Conservation (phyloP, 345 rosid species). For the Atalantia buxifolia region DNA sequence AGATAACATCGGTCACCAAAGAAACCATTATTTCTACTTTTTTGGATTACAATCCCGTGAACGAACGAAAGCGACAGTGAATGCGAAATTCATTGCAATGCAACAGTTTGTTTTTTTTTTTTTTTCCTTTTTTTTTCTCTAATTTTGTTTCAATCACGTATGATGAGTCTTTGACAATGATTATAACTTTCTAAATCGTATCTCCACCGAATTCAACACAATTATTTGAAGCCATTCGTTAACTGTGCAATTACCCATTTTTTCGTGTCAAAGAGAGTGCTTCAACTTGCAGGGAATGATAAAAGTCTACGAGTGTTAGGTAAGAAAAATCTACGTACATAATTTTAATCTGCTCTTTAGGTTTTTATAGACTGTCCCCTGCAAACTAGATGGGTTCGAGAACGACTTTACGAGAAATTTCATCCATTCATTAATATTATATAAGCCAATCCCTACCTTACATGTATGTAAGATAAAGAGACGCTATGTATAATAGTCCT, state of each 20-base stretch:
- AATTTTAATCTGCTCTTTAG: background rate
- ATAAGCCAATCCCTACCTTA: no score
- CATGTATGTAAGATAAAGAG: no score
- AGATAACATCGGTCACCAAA: no score
- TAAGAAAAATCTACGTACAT: background rate
- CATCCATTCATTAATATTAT: background rate
- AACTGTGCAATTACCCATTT: background rate
- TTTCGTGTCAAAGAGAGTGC: background rate
- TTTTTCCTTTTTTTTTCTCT: no score
- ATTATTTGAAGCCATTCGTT: background rate
- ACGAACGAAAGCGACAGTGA: no score
- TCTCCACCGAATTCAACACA: slow-evolving; percentile 4
- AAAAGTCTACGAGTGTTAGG: background rate
- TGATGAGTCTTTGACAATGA: background rate
- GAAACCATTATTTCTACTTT: no score
- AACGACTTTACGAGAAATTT: background rate
- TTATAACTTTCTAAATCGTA: background rate
- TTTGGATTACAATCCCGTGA: no score
- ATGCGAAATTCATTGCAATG: no score
- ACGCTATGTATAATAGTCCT: no score
- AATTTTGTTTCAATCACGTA: no score
- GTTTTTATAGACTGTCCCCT: background rate
- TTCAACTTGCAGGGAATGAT: background rate
- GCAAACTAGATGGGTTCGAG: background rate
- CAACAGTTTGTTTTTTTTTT: no score